phyloP scores from a whole-genome alignment of 768 basidiomycete genomes.

The Rhizopogon vulgaris region DNA sequence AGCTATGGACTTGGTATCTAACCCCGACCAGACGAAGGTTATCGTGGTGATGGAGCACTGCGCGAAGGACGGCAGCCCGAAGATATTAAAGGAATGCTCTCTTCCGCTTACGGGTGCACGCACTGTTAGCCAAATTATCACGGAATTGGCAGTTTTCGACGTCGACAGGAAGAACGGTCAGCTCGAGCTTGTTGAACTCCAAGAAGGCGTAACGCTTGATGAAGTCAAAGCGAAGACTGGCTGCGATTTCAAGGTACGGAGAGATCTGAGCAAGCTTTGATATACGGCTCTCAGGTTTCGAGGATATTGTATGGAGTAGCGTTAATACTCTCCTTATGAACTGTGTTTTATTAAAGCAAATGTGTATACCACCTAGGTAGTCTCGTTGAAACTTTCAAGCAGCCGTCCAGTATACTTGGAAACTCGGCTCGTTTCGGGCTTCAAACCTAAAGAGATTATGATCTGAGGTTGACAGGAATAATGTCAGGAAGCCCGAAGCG shows the following conservation, averaged over 20 bases:
- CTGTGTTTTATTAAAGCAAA: background rate
- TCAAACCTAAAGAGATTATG: too few species aligned
- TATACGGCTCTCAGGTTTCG: conserved; percentile 5
- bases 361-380: background rate
- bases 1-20: conserved; percentile 94
- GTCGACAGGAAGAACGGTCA: conserved; percentile 73
- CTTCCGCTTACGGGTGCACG: conserved; percentile 88
- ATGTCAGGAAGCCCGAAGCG: too few species aligned
- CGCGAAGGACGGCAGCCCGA: conserved; percentile 84
- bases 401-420: too few species aligned
- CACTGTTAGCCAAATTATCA: conserved; percentile 87
- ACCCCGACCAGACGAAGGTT: conserved; percentile 91
- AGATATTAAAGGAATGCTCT: conserved; percentile 75
- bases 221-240: conserved; percentile 86
- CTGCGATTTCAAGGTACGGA: conserved; percentile 66
- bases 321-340: background rate
- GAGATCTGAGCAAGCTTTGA: conserved; percentile 44
- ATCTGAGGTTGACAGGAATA: too few species aligned
- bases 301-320: background rate
- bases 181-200: conserved; percentile 74
- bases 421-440: too few species aligned
- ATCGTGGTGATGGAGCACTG: conserved; percentile 88
- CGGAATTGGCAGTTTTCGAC: conserved; percentile 86
- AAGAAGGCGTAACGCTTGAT: conserved; percentile 78
- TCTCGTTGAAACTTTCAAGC: background rate